Conservation (phyloP, 768 basidiomycete species). For the Kwoniella sp. region DNA sequence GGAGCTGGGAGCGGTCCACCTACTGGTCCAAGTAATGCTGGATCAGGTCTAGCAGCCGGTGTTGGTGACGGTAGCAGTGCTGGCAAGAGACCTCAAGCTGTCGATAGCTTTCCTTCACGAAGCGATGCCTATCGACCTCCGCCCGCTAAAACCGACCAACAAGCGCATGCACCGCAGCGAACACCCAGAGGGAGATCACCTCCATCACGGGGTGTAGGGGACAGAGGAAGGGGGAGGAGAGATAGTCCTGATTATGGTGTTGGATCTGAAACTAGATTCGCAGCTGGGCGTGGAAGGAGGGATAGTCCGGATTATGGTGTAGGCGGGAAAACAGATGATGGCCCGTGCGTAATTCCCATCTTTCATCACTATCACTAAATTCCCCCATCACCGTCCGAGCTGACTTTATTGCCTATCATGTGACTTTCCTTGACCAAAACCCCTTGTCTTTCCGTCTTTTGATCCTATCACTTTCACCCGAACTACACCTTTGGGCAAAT, state of each 20-base stretch:
- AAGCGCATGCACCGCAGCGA: neutral
- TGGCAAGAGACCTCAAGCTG: neutral
- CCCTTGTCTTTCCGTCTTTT: too few relatives aligned
- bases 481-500: too few relatives aligned
- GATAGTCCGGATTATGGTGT: slow-evolving; percentile 45
- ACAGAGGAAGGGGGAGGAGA: slow-evolving; percentile 9
- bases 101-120: neutral
- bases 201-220: neutral
- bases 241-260: slow-evolving; percentile 44
- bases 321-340: slow-evolving; percentile 19
- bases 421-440: too few relatives aligned
- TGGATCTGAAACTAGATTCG: neutral
- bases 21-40: too few relatives aligned
- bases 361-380: too few relatives aligned
- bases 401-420: too few relatives aligned
- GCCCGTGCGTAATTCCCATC: neutral
- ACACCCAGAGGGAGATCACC: neutral
- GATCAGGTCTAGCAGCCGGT: too few relatives aligned
- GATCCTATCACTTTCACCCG: too few relatives aligned
- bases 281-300: neutral
- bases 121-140: neutral
- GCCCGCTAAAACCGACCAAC: neutral
- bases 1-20: too few relatives aligned
- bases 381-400: too few relatives aligned
- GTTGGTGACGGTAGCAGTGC: neutral